phyloP scores from a whole-genome alignment of 768 basidiomycete species.

The Tylopilus plumbeoviolaceoides region DNA sequence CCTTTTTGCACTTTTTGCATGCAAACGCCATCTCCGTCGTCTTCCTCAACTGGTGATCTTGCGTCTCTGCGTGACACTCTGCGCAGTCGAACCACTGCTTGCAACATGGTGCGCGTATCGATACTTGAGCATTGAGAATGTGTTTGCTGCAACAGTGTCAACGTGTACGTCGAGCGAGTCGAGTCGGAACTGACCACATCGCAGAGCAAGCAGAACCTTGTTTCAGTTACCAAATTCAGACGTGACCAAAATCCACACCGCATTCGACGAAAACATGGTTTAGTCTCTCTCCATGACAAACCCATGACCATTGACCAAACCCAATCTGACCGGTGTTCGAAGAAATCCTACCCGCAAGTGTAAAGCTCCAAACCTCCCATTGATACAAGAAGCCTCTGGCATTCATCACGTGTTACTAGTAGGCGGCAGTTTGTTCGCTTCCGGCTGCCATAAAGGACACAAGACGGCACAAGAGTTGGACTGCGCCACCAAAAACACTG shows the following conservation, averaged over 20 bases:
- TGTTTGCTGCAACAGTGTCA: slow-evolving; percentile 66
- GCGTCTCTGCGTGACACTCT: slow-evolving; percentile 86
- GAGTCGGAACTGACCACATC: slow-evolving; percentile 26
- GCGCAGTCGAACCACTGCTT: slow-evolving; percentile 97
- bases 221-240: slow-evolving; percentile 3
- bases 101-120: slow-evolving; percentile 96
- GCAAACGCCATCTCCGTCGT: slow-evolving; percentile 81
- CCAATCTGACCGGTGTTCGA: too few species aligned
- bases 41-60: slow-evolving; percentile 68
- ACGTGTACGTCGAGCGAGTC: neutral
- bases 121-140: slow-evolving; percentile 92
- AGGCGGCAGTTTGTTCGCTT: too few species aligned
- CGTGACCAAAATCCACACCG: neutral
- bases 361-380: too few species aligned
- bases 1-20: slow-evolving; percentile 93
- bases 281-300: too few species aligned
- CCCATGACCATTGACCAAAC: too few species aligned
- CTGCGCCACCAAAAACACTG: too few species aligned
- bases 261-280: too few species aligned
- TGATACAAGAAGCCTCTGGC: too few species aligned
- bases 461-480: too few species aligned
- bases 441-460: too few species aligned
- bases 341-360: too few species aligned
- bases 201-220: neutral
- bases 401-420: too few species aligned